Percentiles rank a stretch among this genome's conserved stretches.
These are phyloP conservation scores for Vanrija sp. DNA, from an alignment of 1,284 basidiomycete species.

Conservation along the genomic window DNA sequence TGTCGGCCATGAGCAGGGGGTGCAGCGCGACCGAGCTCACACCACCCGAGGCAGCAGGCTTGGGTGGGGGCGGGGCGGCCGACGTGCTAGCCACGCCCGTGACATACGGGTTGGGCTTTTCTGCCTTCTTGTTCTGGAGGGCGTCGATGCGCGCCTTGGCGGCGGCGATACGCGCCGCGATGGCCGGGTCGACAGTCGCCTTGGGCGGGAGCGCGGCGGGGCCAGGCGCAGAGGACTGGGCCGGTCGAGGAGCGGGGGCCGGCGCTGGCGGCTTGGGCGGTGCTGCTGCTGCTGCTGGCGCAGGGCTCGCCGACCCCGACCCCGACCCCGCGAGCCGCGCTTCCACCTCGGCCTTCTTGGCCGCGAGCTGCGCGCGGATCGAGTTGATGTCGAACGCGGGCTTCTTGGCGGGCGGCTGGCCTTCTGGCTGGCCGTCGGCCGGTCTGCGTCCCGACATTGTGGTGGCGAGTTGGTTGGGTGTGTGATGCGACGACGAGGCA, in stretches of 20 bases:
- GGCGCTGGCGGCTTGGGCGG: slow-evolving; percentile 2
- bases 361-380: slow-evolving; percentile 67
- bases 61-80: neutral
- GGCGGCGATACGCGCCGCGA: slow-evolving; percentile 67
- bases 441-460: slow-evolving; percentile 10
- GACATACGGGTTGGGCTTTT: slow-evolving; percentile 5
- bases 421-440: slow-evolving; percentile 15
- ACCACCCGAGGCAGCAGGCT: neutral
- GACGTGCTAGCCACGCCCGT: neutral
- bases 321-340: slow-evolving; percentile 51
- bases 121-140: slow-evolving; percentile 53
- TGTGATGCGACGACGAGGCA: neutral
- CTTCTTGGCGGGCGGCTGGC: slow-evolving; percentile 21
- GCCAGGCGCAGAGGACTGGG: slow-evolving; percentile 27
- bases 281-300: slow-evolving; percentile 13
- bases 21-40: slow-evolving; percentile 65
- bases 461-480: neutral
- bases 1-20: slow-evolving; percentile 71
- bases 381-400: slow-evolving; percentile 19
- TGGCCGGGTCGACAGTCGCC: slow-evolving; percentile 54
- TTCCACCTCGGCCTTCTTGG: slow-evolving; percentile 75
- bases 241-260: slow-evolving; percentile 33
- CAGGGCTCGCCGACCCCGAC: slow-evolving; percentile 23
- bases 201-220: slow-evolving; percentile 46
- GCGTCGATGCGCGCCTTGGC: slow-evolving; percentile 73